Conservation (phyloP, 1,284 basidiomycete species). For the Sanghuangporus weigelae region DNA sequence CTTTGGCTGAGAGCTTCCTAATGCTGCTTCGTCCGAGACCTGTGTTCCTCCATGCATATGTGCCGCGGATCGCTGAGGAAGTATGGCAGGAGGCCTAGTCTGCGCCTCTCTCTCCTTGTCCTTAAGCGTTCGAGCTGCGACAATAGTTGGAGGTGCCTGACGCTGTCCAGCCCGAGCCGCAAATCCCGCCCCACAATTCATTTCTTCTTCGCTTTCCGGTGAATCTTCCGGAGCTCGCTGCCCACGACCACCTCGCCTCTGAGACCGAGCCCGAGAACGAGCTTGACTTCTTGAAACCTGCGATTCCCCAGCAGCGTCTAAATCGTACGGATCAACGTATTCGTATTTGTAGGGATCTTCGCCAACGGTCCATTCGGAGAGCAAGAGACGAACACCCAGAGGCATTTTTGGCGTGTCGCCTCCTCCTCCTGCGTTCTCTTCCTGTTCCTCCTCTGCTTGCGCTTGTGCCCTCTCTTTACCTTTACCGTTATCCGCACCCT, state of each 20-base stretch:
- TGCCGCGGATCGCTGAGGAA: conserved; percentile 26
- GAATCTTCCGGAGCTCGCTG: background rate
- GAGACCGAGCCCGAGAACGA: background rate
- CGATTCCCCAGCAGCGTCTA: conserved; percentile 21
- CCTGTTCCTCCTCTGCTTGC: background rate
- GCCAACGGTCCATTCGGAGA: conserved; percentile 63
- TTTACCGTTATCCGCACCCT: background rate
- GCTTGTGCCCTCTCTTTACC: background rate
- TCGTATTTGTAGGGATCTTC: conserved; percentile 43
- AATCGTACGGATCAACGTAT: conserved; percentile 52
- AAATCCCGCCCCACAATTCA: background rate
- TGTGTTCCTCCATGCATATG: conserved; percentile 26
- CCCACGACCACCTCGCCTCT: background rate
- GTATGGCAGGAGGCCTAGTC: conserved; percentile 20
- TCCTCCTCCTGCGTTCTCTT: conserved; percentile 16
- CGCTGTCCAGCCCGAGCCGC: conserved; percentile 15
- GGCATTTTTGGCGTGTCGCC: conserved; percentile 29
- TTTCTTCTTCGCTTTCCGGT: background rate
- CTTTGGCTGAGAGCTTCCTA: conserved; percentile 11
- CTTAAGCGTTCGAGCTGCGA: conserved; percentile 16
- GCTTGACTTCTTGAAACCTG: background rate
- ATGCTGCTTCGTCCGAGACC: background rate
- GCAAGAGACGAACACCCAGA: conserved; percentile 52
- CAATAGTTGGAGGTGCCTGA: conserved; percentile 24
- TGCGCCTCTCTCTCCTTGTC: background rate